phyloP scores from a whole-genome alignment of 768 basidiomycete species.

The Rubroboletus satanas region DNA sequence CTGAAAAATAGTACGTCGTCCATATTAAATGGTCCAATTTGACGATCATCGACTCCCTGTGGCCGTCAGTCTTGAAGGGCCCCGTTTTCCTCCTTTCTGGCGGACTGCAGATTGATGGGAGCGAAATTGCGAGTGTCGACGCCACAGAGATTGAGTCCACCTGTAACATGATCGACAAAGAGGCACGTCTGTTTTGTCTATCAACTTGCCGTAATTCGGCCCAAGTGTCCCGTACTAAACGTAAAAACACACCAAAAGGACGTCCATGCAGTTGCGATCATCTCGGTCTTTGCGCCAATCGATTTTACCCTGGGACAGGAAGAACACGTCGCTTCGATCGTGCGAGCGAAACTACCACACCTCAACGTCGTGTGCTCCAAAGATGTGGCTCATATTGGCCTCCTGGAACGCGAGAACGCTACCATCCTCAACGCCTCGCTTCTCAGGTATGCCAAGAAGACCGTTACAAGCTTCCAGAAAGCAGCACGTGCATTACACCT shows the following conservation, averaged over 20 bases:
- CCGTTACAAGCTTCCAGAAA: slow-evolving; percentile 49
- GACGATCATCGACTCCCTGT: neutral
- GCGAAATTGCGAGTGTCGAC: slow-evolving; percentile 41
- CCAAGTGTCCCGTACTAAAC: neutral
- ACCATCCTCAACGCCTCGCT: slow-evolving; percentile 65
- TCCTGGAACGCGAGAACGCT: slow-evolving; percentile 65
- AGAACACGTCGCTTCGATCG: slow-evolving; percentile 41
- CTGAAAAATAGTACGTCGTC: slow-evolving; percentile 29
- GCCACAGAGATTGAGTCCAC: slow-evolving; percentile 44
- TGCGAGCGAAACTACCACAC: slow-evolving; percentile 37
- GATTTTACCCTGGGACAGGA: slow-evolving; percentile 46
- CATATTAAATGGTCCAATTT: neutral
- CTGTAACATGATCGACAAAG: slow-evolving; percentile 37
- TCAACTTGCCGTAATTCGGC: neutral
- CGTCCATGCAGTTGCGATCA: slow-evolving; percentile 39
- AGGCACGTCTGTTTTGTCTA: slow-evolving; percentile 14
- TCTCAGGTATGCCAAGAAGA: slow-evolving; percentile 52
- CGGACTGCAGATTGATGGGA: slow-evolving; percentile 44
- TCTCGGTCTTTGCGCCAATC: slow-evolving; percentile 47
- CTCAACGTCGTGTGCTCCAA: slow-evolving; percentile 51
- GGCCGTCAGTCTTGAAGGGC: slow-evolving; percentile 23
- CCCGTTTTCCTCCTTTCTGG: slow-evolving; percentile 37
- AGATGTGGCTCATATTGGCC: slow-evolving; percentile 54
- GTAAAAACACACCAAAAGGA: slow-evolving; percentile 9
- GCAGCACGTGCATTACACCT: slow-evolving; percentile 48